phyloP scores from a whole-genome alignment of 148 eudicot species.

The Polygonum maritimum region DNA sequence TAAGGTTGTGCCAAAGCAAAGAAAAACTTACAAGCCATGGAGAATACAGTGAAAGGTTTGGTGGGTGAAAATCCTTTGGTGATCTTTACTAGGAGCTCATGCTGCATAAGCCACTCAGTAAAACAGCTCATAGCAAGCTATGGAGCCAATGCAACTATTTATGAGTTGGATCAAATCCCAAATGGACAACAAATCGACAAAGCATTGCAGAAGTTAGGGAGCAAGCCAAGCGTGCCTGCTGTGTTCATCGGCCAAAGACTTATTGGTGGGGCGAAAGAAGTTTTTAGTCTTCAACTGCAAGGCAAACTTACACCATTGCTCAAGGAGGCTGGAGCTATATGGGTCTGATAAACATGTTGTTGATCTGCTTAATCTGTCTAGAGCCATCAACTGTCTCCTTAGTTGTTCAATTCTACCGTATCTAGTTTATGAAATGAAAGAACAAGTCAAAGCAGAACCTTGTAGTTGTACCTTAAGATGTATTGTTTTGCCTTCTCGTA shows the following conservation, averaged over 20 bases:
- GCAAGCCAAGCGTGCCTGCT: constrained; percentile 44
- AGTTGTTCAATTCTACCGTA: background rate
- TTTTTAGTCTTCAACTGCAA: background rate
- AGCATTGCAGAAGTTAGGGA: constrained; percentile 36
- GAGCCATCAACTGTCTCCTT: too few relatives aligned
- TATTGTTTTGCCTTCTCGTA: too few relatives aligned
- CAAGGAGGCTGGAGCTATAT: constrained; percentile 10
- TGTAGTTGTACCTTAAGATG: too few relatives aligned
- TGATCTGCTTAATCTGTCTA: background rate
- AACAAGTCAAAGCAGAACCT: too few relatives aligned
- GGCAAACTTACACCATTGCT: constrained; percentile 4
- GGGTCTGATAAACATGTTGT: background rate
- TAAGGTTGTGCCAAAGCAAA: background rate
- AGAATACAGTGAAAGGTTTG: constrained; percentile 24
- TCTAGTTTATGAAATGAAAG: background rate
- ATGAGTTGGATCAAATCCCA: constrained; percentile 59
- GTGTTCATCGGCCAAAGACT: constrained; percentile 52
- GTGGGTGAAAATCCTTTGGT: constrained; percentile 52
- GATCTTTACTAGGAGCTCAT: constrained; percentile 61
- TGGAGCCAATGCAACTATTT: constrained; percentile 54
- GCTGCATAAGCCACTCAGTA: constrained; percentile 57
- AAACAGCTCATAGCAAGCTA: constrained; percentile 47
- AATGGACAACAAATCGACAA: constrained; percentile 55
- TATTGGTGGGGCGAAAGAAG: constrained; percentile 47
- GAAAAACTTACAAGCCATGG: constrained; percentile 21